Base-by-base conservation (phyloP, 169 alveolate genomes). In the Cyclospora cayetanensis region DNA sequence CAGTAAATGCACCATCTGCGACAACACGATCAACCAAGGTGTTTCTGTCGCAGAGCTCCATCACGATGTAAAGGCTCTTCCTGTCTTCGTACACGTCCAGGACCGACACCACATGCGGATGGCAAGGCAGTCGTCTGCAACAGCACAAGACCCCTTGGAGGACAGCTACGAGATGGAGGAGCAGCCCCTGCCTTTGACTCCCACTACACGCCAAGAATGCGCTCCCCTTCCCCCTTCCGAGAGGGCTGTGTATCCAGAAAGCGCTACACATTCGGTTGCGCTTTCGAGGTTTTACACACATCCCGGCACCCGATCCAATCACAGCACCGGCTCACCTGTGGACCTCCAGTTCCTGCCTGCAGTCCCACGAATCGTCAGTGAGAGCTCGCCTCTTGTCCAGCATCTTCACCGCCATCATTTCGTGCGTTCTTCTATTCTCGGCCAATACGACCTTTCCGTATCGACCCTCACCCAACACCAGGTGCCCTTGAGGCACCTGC, bases 71-170 rank as follows among this genome's bases (percentile, higher is more conserved):
- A 4, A 87, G 60, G 27, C 83, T 68, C 39, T 87, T 68, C 27
- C 92, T 86, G 31, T 87, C 92, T 27, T 87, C 92, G 46, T 87
- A 87, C 15, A 87, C 92, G 52, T 87, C 92, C 27, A 35, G 34
- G 31, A 87, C 79, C 37, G 86, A 31, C 43, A 70, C 92, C 63
- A 87, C 65, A 65, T 87, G 80, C 11, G 72, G 74, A 41, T 87
- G 92, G 18, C 55, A 42, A 20, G 92, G 92, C n/a, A 87, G 77
- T n/a, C 87, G 86, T n/a, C 92, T 87, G 87, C 60, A 68, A n/a
- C n/a, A n/a, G n/a, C n/a, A n/a, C n/a, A n/a, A n/a, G n/a, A n/a
- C n/a, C n/a, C n/a, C n/a, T n/a, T n/a, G n/a, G n/a, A n/a, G n/a
- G n/a, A n/a, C n/a, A n/a, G n/a, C n/a, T n/a, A n/a, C n/a, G n/a